Conservation (phyloP, 2,329 filamentous ascomycete genomes). For the Coniochaeta prunicola region DNA sequence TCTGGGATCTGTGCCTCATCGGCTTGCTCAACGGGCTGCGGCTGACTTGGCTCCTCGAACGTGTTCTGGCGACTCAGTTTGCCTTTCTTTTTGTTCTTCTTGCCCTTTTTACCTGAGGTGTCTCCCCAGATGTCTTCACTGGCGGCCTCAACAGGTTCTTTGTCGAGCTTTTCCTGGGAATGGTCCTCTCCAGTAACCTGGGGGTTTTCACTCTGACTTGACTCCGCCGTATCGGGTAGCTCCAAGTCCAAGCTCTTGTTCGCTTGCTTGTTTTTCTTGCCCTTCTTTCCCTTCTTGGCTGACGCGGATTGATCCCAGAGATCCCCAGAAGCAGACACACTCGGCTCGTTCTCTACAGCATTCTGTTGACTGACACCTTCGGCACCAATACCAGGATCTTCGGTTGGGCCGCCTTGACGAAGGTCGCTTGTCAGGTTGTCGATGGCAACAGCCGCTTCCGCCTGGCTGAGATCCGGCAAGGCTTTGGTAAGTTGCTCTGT, state of each 20-base stretch:
- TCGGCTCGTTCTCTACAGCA: background rate
- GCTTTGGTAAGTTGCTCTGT: background rate
- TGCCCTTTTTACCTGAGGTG: slow-evolving; percentile 6
- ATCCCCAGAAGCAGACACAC: background rate
- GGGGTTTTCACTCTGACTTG: background rate
- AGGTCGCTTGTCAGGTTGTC: background rate
- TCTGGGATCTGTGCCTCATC: background rate
- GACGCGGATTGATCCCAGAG: background rate
- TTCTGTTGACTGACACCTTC: background rate
- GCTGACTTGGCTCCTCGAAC: background rate
- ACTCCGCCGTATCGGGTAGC: background rate
- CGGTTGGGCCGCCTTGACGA: background rate
- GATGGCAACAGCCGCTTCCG: background rate
- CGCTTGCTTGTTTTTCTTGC: background rate
- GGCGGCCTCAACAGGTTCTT: background rate
- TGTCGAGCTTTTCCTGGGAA: background rate
- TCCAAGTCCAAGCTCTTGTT: background rate
- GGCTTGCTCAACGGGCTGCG: background rate
- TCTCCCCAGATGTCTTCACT: background rate
- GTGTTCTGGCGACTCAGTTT: background rate
- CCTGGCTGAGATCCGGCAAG: background rate
- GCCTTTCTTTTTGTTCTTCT: slow-evolving; percentile 14
- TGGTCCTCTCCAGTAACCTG: no score
- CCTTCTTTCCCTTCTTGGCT: slow-evolving; percentile 4
- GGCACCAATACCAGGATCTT: background rate